Evolutionary conservation across 2,329 filamentous ascomycete species (phyloP), one percentile per base, ranked within the genome.

Genomic region (Stagonosporopsis chrysanthemi): DNA sequence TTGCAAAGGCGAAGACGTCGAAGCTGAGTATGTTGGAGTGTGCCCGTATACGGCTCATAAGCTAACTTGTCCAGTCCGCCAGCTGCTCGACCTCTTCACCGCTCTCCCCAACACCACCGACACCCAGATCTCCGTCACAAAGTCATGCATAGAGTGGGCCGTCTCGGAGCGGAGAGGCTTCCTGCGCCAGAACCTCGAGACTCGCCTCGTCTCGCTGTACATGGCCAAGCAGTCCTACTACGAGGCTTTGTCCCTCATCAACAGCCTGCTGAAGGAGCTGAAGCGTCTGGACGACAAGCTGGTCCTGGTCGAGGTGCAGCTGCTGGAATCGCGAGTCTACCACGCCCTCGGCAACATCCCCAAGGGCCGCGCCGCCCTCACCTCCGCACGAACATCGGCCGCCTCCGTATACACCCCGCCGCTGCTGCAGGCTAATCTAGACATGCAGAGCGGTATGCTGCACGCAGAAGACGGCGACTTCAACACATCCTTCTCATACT

Each of bases 121-220:
- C 77, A 91, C 89, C 75, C 95, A 99, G 82, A 92, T 97, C 77
- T 82, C 88, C 77, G 92, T 97, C 71, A 99, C 95, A 73, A 97
- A 97, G 81, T 97, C 95, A 80, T 98, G 92, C 82, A 99, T 99
- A 87, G 94, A 98, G 81, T 99, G 95, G 95, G 95, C 95, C 45
- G 91, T 94, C 52, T 90, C 91, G 49, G 92, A 98, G 82, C 90
- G 93, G 70, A 90, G 95, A 74, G 91, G 92, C 59, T 99, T 99
- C 84, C 87, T 99, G 69, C 92, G 95, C 67, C 95, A 99, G 82
- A 97, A 96, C 79, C 91, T 99, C 74, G 92, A 99, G 83, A 96
- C 94, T 56, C 90, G 95, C 63, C 89, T 99, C 56, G 95, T 99
- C 52, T 85, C 87, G 50, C 88, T 99, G 60, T 92, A 97, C 83